phyloP scores from a whole-genome alignment of 2,329 filamentous ascomycete genomes.

The Fusarium virguliforme region DNA sequence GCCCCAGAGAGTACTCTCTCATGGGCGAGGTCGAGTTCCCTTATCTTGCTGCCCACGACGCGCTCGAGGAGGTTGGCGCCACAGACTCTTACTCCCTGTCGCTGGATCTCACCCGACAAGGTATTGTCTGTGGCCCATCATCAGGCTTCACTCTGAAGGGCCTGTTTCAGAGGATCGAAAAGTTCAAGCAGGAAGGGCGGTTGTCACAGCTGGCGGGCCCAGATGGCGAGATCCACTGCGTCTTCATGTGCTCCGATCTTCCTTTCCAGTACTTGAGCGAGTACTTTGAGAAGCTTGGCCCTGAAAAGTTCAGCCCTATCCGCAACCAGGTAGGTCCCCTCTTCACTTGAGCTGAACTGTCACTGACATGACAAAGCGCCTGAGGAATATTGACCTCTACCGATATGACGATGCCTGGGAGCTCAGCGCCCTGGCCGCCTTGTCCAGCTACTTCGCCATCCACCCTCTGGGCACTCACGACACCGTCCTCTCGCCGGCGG shows the following conservation, averaged over 20 bases:
- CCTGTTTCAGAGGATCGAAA: conserved; percentile 65
- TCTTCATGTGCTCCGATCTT: conserved; percentile 75
- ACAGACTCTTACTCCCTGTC: conserved; percentile 69
- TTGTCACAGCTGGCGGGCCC: conserved; percentile 63
- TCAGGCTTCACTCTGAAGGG: conserved; percentile 72
- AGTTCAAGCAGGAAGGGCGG: conserved; percentile 62
- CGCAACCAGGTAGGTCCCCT: conserved; percentile 56
- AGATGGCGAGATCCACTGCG: conserved; percentile 66
- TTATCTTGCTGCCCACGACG: conserved; percentile 69
- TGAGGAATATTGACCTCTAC: conserved; percentile 67
- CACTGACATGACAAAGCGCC: conserved; percentile 56
- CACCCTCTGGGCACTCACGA: conserved; percentile 47
- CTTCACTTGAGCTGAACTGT: rapidly evolving
- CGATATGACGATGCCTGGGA: conserved; percentile 72
- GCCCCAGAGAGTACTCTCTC: conserved; percentile 68
- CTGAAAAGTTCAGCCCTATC: conserved; percentile 65
- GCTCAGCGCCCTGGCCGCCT: conserved; percentile 57
- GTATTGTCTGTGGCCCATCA: conserved; percentile 74
- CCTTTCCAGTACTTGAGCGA: conserved; percentile 75
- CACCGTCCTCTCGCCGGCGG: conserved; percentile 47
- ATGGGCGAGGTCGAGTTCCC: conserved; percentile 70
- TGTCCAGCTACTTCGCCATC: conserved; percentile 57
- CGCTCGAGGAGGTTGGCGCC: conserved; percentile 70
- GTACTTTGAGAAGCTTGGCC: conserved; percentile 70
- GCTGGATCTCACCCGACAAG: conserved; percentile 69